phyloP scores from a whole-genome alignment of 768 basidiomycete species.

The Hygrocybe punicea region DNA sequence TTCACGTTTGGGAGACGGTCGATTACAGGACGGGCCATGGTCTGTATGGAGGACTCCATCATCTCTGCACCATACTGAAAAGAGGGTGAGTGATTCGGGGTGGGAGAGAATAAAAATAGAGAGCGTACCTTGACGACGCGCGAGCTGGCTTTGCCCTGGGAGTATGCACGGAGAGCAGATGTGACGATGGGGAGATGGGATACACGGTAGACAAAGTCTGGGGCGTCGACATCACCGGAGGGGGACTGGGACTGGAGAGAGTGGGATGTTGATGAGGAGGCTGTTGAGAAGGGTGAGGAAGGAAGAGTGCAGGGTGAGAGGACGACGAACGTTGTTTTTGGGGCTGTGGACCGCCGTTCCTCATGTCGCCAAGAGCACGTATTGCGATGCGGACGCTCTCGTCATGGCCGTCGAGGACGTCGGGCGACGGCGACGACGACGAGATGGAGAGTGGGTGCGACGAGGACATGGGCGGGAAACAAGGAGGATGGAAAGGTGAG shows the following conservation, averaged over 20 bases:
- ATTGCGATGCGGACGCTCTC: slow-evolving; percentile 80
- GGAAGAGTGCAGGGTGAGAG: background rate
- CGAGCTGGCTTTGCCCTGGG: slow-evolving; percentile 79
- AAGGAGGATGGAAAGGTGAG: background rate
- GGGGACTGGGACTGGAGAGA: slow-evolving; percentile 13
- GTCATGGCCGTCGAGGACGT: slow-evolving; percentile 47
- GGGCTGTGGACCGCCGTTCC: slow-evolving; percentile 40
- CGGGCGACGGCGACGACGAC: background rate
- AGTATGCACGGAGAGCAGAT: slow-evolving; percentile 69
- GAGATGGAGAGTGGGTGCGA: too few relatives aligned
- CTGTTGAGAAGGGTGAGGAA: slow-evolving; percentile 8
- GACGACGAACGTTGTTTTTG: background rate
- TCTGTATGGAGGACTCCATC: slow-evolving; percentile 79
- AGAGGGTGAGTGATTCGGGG: slow-evolving; percentile 10
- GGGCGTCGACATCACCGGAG: background rate
- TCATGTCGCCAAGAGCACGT: slow-evolving; percentile 74
- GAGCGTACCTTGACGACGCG: slow-evolving; percentile 73
- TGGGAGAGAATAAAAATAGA: slow-evolving; percentile 13
- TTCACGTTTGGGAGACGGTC: slow-evolving; percentile 69
- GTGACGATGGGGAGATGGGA: slow-evolving; percentile 70
- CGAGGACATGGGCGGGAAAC: background rate
- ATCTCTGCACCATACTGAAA: slow-evolving; percentile 80
- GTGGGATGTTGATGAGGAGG: slow-evolving; percentile 11
- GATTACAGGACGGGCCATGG: slow-evolving; percentile 78
- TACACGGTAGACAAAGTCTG: slow-evolving; percentile 48